phyloP scores from a whole-genome alignment of 768 basidiomycete genomes.

The Saitozyma podzolica region DNA sequence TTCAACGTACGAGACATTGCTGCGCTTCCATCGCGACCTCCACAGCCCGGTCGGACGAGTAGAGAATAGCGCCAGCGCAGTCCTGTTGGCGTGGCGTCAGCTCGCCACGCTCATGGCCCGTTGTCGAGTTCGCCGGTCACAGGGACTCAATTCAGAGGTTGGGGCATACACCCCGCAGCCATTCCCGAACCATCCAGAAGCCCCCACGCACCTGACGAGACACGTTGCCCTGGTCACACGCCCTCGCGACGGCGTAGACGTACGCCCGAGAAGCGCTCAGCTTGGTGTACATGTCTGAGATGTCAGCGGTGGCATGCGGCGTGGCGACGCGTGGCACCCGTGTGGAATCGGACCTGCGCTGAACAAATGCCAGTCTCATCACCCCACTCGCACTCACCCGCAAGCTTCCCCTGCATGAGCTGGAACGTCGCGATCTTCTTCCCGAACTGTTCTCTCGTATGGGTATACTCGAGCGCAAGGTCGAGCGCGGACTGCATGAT shows the following conservation, averaged over 20 bases:
- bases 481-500: constrained; percentile 94
- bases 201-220: constrained; percentile 41
- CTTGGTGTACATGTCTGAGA: constrained; percentile 88
- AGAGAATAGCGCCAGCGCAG: constrained; percentile 90
- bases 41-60: constrained; percentile 86
- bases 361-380: background rate
- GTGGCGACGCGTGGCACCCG: background rate
- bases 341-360: background rate
- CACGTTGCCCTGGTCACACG: constrained; percentile 64
- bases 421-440: constrained; percentile 86
- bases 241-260: constrained; percentile 87
- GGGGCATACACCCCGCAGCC: background rate
- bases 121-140: too few species aligned
- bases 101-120: too few species aligned
- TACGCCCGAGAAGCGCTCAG: constrained; percentile 83
- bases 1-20: constrained; percentile 70
- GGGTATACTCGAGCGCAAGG: constrained; percentile 69
- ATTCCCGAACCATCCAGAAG: too few species aligned
- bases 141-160: background rate
- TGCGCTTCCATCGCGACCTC: constrained; percentile 88
- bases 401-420: constrained; percentile 80
- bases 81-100: constrained; percentile 60
- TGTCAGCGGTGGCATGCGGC: constrained; percentile 2
- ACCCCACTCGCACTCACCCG: constrained; percentile 30
- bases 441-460: constrained; percentile 88